Evolutionary conservation across 2,329 filamentous ascomycete species (phyloP), one percentile per base, ranked within the genome.

Genomic region (Fusarium ramigenum): DNA sequence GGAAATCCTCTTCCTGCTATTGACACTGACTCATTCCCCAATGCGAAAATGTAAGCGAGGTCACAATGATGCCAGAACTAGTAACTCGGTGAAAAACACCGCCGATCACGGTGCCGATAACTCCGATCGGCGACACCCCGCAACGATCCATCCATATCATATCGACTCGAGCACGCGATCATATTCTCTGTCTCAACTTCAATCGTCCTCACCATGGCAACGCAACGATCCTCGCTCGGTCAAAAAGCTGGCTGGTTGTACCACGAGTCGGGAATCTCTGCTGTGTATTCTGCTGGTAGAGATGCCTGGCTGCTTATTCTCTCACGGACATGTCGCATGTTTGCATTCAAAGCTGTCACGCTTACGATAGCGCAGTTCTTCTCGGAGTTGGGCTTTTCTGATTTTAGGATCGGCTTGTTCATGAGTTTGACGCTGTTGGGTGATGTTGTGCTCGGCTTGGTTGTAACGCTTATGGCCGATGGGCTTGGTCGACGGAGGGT

Each of bases 331-430:
- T 84, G 82, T 65, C 89, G 90, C 60, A 88, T 92, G 81, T 89
- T 91, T 73, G 89, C 90, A n/a, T 91, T 90, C 70, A 89, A 90
- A 53, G 87, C 87, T 61, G 87, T 86, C 25, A 87, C 89, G 0
- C 83, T 92, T 49, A 88, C 91, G 58, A 83, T 92, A 49, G 90
- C 88, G 16, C 87, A 90, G 21, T 91, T 91, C 77, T 87, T 92
- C 57, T 85, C 87, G 11, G 85, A 86, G 25, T 80, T 92, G 18
- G 80, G 82, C 0, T 86, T 90, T 60, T 84, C 88, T 2, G 89
- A 91, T 78, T 83, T 86, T 32, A 85, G 84, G 28, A 91, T 92
- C 66, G 90, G 90, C 10, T 77, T 91, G 11, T 91, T 92, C 74
- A 91, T 92, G 89, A 90, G 87, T 2, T 80, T 92, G 42, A 92